Evolutionary conservation across 768 basidiomycete species (phyloP).

Genomic region (Scleroderma citrinum): DNA sequence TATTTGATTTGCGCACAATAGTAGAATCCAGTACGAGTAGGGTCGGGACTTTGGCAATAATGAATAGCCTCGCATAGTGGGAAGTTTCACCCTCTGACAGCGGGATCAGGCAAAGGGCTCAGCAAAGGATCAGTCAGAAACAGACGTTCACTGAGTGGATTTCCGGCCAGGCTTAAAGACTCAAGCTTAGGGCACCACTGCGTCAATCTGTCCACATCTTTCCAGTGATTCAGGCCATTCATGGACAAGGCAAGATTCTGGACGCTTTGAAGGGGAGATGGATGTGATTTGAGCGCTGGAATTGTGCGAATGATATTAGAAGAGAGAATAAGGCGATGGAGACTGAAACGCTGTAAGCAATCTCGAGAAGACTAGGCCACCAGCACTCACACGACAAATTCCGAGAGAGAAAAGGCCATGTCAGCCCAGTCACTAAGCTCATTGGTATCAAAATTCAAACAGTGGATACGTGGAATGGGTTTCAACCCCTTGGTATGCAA

Average conservation of each 20-base stretch:
- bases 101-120: conserved; percentile 2
- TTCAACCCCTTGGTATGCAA: conserved; percentile 20
- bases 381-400: conserved; percentile 39
- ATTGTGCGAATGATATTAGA: conserved; percentile 54
- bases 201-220: conserved; percentile 56
- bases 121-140: neutral
- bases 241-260: conserved; percentile 58
- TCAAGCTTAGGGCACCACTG: conserved; percentile 66
- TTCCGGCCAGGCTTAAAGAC: conserved; percentile 54
- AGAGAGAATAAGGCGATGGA: conserved; percentile 61
- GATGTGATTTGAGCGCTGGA: conserved; percentile 20
- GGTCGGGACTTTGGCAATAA: conserved; percentile 63
- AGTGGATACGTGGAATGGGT: conserved; percentile 31
- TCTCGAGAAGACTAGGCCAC: neutral
- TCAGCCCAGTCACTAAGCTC: conserved; percentile 49
- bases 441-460: conserved; percentile 72
- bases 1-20: conserved; percentile 37
- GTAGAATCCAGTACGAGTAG: conserved; percentile 61
- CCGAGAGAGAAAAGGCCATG: conserved; percentile 38
- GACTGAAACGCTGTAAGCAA: conserved; percentile 27
- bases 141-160: conserved; percentile 57
- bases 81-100: conserved; percentile 31
- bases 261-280: conserved; percentile 32
- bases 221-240: conserved; percentile 57
- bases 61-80: conserved; percentile 48